Percentiles rank a stretch among this genome's conserved stretches.
Evolutionary conservation across 805 yeast species (phyloP).

Genomic region (Metschnikowia vanudenii): DNA sequence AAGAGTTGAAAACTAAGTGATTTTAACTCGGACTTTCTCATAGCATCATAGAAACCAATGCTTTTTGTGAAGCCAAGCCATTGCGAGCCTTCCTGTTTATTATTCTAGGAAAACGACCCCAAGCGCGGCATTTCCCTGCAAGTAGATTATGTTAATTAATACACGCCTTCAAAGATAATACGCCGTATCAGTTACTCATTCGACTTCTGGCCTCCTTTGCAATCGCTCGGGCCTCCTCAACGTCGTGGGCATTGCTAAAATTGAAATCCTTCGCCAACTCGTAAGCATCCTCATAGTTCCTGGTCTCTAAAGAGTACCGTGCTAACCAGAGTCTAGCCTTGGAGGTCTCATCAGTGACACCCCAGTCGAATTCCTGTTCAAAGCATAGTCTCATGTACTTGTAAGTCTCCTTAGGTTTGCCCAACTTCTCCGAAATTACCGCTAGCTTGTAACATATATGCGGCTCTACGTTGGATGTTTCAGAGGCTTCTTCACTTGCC

Average conservation of each 20-base stretch:
- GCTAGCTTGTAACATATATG: constrained; percentile 68
- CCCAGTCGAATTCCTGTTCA: constrained; percentile 63
- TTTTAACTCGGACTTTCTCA: background rate
- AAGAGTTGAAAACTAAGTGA: constrained; percentile 20
- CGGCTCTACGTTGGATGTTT: constrained; percentile 46
- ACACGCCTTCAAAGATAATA: background rate
- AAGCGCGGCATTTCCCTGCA: background rate
- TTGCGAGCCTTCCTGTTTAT: too few species aligned
- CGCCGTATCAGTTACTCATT: constrained; percentile 25
- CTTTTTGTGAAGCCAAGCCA: background rate
- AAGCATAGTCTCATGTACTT: constrained; percentile 65
- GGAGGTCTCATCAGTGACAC: constrained; percentile 67
- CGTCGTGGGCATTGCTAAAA: constrained; percentile 74
- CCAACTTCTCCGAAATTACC: constrained; percentile 54
- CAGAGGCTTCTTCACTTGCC: constrained; percentile 19
- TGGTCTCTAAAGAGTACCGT: constrained; percentile 52
- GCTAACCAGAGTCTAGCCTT: constrained; percentile 90
- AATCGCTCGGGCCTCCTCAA: constrained; percentile 84
- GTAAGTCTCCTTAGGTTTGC: constrained; percentile 53
- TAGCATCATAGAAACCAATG: constrained; percentile 2
- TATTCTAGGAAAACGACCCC: too few species aligned
- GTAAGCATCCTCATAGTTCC: constrained; percentile 66
- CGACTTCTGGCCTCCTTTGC: constrained; percentile 73
- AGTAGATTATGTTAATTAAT: constrained; percentile 3
- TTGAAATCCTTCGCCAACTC: constrained; percentile 67